Percentiles rank a stretch among this genome's conserved stretches.
phyloP scores from a whole-genome alignment of 2,329 filamentous ascomycete genomes.

The Acarospora socialis region DNA sequence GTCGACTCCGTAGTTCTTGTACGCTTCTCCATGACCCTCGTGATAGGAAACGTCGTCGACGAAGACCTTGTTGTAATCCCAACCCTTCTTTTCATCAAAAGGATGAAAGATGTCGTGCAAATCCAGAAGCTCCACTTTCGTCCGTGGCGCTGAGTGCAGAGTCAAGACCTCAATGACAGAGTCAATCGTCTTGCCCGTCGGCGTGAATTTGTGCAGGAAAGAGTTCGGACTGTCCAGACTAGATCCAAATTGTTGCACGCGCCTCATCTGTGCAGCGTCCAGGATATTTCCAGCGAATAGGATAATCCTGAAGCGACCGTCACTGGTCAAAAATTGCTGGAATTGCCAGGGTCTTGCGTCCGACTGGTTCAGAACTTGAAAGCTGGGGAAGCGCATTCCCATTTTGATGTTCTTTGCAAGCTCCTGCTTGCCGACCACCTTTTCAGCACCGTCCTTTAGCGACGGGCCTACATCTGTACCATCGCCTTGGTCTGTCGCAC shows the following conservation, averaged over 20 bases:
- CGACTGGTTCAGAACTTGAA: slow-evolving; percentile 46
- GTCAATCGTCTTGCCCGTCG: slow-evolving; percentile 25
- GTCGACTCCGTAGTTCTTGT: slow-evolving; percentile 44
- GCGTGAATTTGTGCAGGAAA: slow-evolving; percentile 34
- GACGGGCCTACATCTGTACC: slow-evolving; percentile 27
- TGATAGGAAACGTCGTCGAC: slow-evolving; percentile 41
- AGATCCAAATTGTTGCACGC: slow-evolving; percentile 35
- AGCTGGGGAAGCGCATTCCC: slow-evolving; percentile 45
- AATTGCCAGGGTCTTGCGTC: slow-evolving; percentile 44
- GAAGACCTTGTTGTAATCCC: slow-evolving; percentile 44
- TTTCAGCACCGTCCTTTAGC: slow-evolving; percentile 12
- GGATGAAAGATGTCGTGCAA: slow-evolving; percentile 37
- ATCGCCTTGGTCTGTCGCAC: slow-evolving; percentile 31
- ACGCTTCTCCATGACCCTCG: slow-evolving; percentile 36
- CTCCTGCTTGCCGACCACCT: slow-evolving; percentile 25
- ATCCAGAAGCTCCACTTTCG: slow-evolving; percentile 36
- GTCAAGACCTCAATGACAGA: slow-evolving; percentile 46
- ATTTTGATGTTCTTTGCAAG: slow-evolving; percentile 33
- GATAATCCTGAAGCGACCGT: slow-evolving; percentile 45
- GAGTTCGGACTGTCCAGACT: slow-evolving; percentile 24
- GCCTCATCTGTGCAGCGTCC: slow-evolving; percentile 26
- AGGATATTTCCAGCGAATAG: slow-evolving; percentile 49
- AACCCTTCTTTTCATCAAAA: slow-evolving; percentile 34
- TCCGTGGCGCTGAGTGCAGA: slow-evolving; percentile 41
- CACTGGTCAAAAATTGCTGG: slow-evolving; percentile 40